These are phyloP conservation scores for Lentithecium fluviatile DNA, from an alignment of 495 filamentous ascomycete species.

Conservation along the genomic window DNA sequence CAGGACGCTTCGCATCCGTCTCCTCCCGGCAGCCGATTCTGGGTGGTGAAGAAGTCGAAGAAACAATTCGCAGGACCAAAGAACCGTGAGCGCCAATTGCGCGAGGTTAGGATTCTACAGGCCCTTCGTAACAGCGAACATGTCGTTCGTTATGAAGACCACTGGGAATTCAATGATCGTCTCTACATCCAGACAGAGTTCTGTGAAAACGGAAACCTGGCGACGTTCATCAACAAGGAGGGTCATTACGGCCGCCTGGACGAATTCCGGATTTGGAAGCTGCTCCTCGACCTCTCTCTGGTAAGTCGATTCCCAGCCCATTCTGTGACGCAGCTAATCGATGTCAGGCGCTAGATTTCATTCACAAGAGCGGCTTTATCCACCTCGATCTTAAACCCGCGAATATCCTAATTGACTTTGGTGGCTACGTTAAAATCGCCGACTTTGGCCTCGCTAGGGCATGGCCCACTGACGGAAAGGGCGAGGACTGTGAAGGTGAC, in stretches of 20 bases:
- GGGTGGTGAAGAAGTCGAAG: constrained; percentile 90
- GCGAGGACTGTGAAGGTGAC: constrained; percentile 88
- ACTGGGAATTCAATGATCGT: constrained; percentile 77
- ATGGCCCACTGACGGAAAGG: constrained; percentile 71
- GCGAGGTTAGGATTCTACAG: constrained; percentile 75
- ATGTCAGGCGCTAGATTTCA: constrained; percentile 74
- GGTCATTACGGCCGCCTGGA: constrained; percentile 83
- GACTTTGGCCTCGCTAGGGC: constrained; percentile 91
- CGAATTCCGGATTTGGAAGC: constrained; percentile 98
- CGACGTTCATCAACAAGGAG: constrained; percentile 73
- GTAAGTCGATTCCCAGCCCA: constrained; percentile 51
- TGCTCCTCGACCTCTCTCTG: constrained; percentile 76
- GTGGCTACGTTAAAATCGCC: constrained; percentile 89
- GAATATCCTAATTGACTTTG: constrained; percentile 86
- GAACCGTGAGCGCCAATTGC: constrained; percentile 73
- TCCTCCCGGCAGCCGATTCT: constrained; percentile 55
- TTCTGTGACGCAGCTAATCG: neutral
- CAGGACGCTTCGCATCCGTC: constrained; percentile 23
- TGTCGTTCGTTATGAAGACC: constrained; percentile 73
- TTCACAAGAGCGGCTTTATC: constrained; percentile 84
- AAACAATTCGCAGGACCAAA: constrained; percentile 69
- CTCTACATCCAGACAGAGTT: constrained; percentile 97
- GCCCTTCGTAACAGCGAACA: constrained; percentile 73
- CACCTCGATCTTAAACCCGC: constrained; percentile 96
- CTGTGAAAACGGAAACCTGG: constrained; percentile 87